Base-by-base conservation (phyloP, 441 rosid genomes). In the Eutrema salsugineum region DNA sequence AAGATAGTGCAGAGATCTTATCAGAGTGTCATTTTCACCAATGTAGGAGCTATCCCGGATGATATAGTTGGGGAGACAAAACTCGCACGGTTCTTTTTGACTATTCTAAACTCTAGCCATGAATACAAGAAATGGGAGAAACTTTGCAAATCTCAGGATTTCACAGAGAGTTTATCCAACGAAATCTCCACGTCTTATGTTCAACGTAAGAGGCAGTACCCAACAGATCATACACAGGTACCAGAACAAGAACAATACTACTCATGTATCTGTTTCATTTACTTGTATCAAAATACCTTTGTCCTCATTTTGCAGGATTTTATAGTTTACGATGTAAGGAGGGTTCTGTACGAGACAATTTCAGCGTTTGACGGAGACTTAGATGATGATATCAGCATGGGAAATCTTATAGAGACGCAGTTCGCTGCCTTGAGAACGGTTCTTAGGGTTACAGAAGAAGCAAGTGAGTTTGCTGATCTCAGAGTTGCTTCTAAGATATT, bases 151-250 rank as follows among this genome's bases (percentile, higher is more conserved):
- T 22, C 53, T 51, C 72, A 55, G 61, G 65, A 70, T 49, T 61
- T 63, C 44, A 77, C 60, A 48, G 84, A 63, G 44, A 49, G 38
- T 16, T 8, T 46, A 27, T 36, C 27, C 1, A 17, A 35, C 36
- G 40, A 8, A 30, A 61, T 59, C 58, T 66, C 72, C 16, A 22
- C 63, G 30, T 54, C 55, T 14, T 69, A 68, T 24, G 60, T 5
- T 27, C 82, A 56, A 81, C 68, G 17, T 51, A 81, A 74, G 79
- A 81, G 71, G 49, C 88, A 79, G 63, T 75, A 83, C 70, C 49
- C 84, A 63, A 83, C 86, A 39, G 94, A 89, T 80, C 95, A 93
- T 73, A 87, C 97, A 3, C 95, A 87, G 94, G 97, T 88, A 63
- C 53, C 6, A 40, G 1, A 32, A 19, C 24, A 39, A 40, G 17